These are phyloP conservation scores for Adiantum capillusveneris DNA, from an alignment of 75 land plant genomes.

Conservation along the genomic window DNA sequence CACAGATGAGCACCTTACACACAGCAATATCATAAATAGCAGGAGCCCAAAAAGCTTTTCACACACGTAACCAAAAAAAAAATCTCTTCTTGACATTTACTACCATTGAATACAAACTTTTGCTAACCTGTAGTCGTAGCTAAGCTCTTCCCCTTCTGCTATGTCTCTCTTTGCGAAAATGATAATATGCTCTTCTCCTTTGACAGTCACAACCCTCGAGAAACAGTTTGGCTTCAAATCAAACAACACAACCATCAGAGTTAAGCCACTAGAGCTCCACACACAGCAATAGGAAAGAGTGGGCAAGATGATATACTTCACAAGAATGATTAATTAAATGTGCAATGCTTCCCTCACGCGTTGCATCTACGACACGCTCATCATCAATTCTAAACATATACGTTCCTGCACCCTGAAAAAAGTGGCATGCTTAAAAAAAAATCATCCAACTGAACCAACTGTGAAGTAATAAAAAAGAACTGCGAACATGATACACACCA, in stretches of 20 bases:
- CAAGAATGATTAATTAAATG: slow-evolving; percentile 98
- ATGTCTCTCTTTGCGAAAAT: slow-evolving; percentile 97
- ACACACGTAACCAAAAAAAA: background rate
- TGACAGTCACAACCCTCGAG: slow-evolving; percentile 73
- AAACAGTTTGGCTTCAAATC: slow-evolving; percentile 93
- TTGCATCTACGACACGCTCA: slow-evolving; percentile 95
- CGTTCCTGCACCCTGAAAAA: slow-evolving; percentile 92
- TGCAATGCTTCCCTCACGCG: slow-evolving; percentile 91
- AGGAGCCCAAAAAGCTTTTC: background rate
- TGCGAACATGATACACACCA: slow-evolving; percentile 51
- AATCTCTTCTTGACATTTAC: too few species aligned
- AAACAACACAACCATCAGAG: background rate
- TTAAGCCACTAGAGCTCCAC: background rate
- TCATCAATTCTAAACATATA: slow-evolving; percentile 96
- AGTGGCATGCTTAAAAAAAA: background rate
- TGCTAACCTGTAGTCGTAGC: slow-evolving; percentile 91
- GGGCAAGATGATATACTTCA: slow-evolving; percentile 57
- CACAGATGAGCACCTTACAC: background rate
- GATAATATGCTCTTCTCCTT: slow-evolving; percentile 85
- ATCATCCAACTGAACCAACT: too few species aligned
- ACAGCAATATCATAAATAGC: background rate
- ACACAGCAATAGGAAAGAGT: too few species aligned
- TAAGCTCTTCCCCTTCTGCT: slow-evolving; percentile 74
- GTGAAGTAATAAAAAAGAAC: too few species aligned
- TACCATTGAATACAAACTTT: too few species aligned